phyloP scores from a whole-genome alignment of 257 asterid genomes.

The Oldenlandia corymbosa region DNA sequence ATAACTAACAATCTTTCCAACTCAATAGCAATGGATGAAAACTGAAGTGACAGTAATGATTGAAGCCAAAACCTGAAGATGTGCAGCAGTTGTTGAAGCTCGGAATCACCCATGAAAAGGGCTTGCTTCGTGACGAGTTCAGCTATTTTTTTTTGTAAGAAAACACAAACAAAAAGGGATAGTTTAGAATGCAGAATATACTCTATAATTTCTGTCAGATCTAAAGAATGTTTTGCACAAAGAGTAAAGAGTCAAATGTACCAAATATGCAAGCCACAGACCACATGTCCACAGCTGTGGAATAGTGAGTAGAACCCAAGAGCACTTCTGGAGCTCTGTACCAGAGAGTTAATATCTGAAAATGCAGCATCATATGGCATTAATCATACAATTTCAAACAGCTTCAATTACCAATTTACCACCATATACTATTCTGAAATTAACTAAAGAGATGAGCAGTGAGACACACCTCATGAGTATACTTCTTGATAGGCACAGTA shows the following conservation, averaged over 20 bases:
- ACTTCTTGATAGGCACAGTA: slow-evolving; percentile 93
- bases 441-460: no score
- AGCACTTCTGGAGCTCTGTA: slow-evolving; percentile 99
- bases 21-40: no score
- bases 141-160: slow-evolving; percentile 34
- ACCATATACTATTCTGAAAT: background rate
- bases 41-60: no score
- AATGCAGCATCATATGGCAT: background rate
- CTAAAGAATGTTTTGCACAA: background rate
- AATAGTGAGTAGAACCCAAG: slow-evolving; percentile 90
- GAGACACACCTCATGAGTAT: slow-evolving; percentile 77
- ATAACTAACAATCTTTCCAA: no score
- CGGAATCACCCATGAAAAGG: slow-evolving; percentile 92
- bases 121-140: slow-evolving; percentile 86
- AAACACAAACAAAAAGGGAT: background rate
- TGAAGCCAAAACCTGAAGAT: slow-evolving; percentile 88
- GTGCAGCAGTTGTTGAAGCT: slow-evolving; percentile 95
- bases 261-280: slow-evolving; percentile 97
- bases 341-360: slow-evolving; percentile 95
- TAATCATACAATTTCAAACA: background rate
- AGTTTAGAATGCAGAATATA: background rate
- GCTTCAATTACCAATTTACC: background rate
- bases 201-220: no score
- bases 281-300: slow-evolving; percentile 98
- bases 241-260: slow-evolving; percentile 18